A percentile compares a stretch with the other conserved stretches of the same genome.
These are phyloP conservation scores for Rosa persica DNA, from an alignment of 306 rosid species.

Conservation along the genomic window DNA sequence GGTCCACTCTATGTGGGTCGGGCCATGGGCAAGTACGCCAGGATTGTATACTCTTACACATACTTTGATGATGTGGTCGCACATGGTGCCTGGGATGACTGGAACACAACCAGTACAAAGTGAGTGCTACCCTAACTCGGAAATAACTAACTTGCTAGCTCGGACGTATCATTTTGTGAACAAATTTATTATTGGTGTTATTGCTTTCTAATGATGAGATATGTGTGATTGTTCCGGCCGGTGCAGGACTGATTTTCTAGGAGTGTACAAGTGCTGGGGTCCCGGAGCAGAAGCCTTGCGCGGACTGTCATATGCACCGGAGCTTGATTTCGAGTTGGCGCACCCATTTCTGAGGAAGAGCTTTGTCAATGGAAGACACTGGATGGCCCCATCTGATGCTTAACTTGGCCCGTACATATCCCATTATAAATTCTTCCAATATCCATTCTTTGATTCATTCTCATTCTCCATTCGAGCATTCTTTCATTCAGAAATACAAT, in stretches of 20 bases:
- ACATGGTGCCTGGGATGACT: slow-evolving; percentile 82
- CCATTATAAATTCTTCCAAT: neutral
- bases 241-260: slow-evolving; percentile 68
- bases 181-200: neutral
- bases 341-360: slow-evolving; percentile 80
- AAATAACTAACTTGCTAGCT: neutral
- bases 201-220: neutral
- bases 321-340: slow-evolving; percentile 61
- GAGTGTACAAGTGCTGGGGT: slow-evolving; percentile 84
- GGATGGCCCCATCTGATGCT: slow-evolving; percentile 79
- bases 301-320: slow-evolving; percentile 59
- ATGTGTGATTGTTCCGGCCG: neutral
- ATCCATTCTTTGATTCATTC: neutral
- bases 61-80: slow-evolving; percentile 72
- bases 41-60: slow-evolving; percentile 69
- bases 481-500: neutral
- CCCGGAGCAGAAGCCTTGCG: slow-evolving; percentile 67
- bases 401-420: slow-evolving; percentile 29
- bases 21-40: slow-evolving; percentile 72
- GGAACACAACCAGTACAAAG: slow-evolving; percentile 66
- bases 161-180: neutral
- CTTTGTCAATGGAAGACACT: slow-evolving; percentile 89
- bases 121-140: neutral
- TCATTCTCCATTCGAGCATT: slow-evolving; percentile 15
- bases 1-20: slow-evolving; percentile 84